These are phyloP conservation scores for Poa annua DNA, from an alignment of 176 grass and related monocot species.

Conservation along the genomic window DNA sequence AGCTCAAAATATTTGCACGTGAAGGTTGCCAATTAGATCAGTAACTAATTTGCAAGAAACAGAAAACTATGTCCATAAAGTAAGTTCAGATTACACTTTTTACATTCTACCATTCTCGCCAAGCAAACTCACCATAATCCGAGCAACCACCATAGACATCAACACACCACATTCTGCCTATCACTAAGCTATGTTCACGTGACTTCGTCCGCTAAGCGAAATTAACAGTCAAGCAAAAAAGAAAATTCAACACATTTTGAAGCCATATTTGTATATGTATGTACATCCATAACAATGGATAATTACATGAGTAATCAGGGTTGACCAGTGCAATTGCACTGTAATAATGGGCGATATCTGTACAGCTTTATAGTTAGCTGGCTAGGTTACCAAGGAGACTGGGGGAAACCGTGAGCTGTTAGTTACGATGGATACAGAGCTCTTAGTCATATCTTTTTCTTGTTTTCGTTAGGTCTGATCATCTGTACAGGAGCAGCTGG, in stretches of 20 bases:
- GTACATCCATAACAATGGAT: conserved; percentile 19
- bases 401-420: background rate
- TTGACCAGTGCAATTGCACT: background rate
- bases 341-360: conserved; percentile 25
- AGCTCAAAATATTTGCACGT: background rate
- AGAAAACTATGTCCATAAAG: too few relatives aligned
- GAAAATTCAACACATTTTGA: background rate
- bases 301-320: conserved; percentile 9
- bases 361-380: conserved; percentile 41
- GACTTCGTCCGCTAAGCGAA: background rate
- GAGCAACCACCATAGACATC: background rate
- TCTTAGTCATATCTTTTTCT: conserved; percentile 60
- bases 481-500: conserved; percentile 81
- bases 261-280: background rate
- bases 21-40: background rate
- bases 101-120: background rate
- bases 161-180: background rate
- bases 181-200: background rate
- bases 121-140: background rate
- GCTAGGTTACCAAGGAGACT: background rate
- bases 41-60: too few relatives aligned
- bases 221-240: background rate
- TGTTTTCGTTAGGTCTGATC: conserved; percentile 58
- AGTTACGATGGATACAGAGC: conserved; percentile 21
- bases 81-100: background rate